A percentile compares a stretch with the other conserved stretches of the same genome.
Conservation (phyloP, 176 grass and related monocot genomes). For the Musa troglodytarum region DNA sequence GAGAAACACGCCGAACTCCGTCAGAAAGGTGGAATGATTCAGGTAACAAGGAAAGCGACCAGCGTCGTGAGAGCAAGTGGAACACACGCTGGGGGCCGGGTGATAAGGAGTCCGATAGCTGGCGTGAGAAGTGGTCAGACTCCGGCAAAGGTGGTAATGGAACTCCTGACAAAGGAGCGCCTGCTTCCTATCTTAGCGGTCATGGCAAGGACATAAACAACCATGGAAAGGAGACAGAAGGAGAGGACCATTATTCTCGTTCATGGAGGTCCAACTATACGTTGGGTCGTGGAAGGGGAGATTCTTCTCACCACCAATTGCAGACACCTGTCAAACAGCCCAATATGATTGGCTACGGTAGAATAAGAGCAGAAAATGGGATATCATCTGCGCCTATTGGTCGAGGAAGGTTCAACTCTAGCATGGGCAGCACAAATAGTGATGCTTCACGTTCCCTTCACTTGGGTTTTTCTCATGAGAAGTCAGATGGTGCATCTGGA, state of each 20-base stretch:
- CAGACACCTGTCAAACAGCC: conserved; percentile 36
- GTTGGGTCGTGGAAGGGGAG: conserved; percentile 55
- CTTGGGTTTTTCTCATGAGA: conserved; percentile 50
- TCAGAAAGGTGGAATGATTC: conserved; percentile 55
- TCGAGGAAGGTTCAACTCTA: conserved; percentile 61
- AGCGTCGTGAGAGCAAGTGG: conserved; percentile 85
- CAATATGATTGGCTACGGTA: conserved; percentile 54
- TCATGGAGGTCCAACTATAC: conserved; percentile 81
- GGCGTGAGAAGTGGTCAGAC: conserved; percentile 61
- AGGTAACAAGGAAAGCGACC: conserved; percentile 57
- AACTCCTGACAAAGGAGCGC: conserved; percentile 42
- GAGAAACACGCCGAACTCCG: conserved; percentile 45
- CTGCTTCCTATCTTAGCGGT: conserved; percentile 29
- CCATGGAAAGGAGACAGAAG: conserved; percentile 70
- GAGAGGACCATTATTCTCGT: conserved; percentile 56
- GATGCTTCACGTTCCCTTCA: conserved; percentile 49
- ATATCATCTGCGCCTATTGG: conserved; percentile 37
- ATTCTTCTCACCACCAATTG: conserved; percentile 40
- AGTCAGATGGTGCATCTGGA: conserved; percentile 49
- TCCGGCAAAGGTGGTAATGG: conserved; percentile 54
- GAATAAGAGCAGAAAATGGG: conserved; percentile 52
- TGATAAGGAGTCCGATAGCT: conserved; percentile 72
- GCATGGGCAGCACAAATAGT: conserved; percentile 27
- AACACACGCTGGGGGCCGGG: conserved; percentile 63
- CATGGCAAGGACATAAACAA: conserved; percentile 51